Percentiles rank a stretch among this genome's conserved stretches.
phyloP scores from a whole-genome alignment of 2,329 filamentous ascomycete genomes.

The Cytospora leucostoma region DNA sequence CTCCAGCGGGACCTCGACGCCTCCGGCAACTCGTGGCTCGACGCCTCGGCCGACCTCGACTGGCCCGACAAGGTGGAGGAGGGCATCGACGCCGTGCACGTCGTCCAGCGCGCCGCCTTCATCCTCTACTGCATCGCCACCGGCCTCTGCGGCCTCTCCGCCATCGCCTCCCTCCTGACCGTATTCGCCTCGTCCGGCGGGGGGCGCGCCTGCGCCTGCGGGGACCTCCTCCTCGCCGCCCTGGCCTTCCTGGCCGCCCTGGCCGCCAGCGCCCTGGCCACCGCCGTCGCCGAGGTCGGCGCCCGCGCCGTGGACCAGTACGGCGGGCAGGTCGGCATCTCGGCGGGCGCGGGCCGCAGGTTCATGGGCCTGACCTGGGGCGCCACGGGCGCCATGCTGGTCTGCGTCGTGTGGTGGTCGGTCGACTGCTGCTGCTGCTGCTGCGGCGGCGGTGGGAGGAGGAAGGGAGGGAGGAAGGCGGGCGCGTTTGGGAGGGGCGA shows the following conservation, averaged over 20 bases:
- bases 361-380: constrained; percentile 18
- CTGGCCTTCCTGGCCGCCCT: constrained; percentile 10
- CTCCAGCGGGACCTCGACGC: constrained; percentile 18
- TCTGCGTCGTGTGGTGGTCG: constrained; percentile 12
- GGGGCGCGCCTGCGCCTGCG: constrained; percentile 14
- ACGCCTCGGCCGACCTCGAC: constrained; percentile 6
- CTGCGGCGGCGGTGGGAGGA: too few species aligned
- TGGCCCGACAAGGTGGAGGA: constrained; percentile 19
- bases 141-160: constrained; percentile 7
- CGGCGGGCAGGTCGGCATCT: constrained; percentile 14
- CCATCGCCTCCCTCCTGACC: background rate
- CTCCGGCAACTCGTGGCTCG: constrained; percentile 12
- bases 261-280: constrained; percentile 8
- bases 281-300: constrained; percentile 11
- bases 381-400: constrained; percentile 11
- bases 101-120: constrained; percentile 19
- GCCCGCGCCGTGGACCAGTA: constrained; percentile 2
- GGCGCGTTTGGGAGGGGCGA: background rate
- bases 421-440: constrained; percentile 13
- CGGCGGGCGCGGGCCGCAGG: background rate
- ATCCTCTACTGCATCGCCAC: constrained; percentile 12
- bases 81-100: constrained; percentile 12
- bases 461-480: background rate
- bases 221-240: background rate
- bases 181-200: background rate